These are phyloP conservation scores for Protomyces inouyei DNA, from an alignment of 1,139 yeast species.

Conservation along the genomic window DNA sequence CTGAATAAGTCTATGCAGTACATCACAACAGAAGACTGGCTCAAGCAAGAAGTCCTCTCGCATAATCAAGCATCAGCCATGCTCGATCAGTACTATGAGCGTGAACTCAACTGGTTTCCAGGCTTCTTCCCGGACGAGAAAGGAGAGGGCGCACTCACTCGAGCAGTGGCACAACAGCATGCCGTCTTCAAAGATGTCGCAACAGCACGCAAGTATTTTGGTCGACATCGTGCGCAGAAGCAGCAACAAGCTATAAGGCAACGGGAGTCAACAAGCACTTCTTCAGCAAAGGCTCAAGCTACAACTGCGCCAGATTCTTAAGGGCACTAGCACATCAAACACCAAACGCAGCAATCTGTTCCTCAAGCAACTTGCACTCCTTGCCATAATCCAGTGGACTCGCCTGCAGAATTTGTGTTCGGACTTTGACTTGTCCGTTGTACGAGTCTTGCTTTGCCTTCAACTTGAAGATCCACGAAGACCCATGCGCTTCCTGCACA, in stretches of 20 bases:
- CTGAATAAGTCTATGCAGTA: not conserved
- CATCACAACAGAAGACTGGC: not conserved
- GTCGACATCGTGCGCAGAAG: not conserved
- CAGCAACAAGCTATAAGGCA: too few species aligned
- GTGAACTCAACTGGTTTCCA: not conserved
- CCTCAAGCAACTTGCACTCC: slow-evolving; percentile 9
- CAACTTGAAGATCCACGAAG: slow-evolving; percentile 66
- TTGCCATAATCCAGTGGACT: slow-evolving; percentile 12
- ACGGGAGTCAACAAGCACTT: too few species aligned
- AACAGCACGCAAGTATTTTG: not conserved
- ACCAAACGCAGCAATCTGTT: slow-evolving; percentile 17
- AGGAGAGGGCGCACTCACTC: not conserved
- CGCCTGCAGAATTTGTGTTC: slow-evolving; percentile 45
- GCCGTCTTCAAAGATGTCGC: not conserved
- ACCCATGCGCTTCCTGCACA: slow-evolving; percentile 55
- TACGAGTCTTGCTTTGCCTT: slow-evolving; percentile 80
- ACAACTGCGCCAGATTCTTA: too few species aligned
- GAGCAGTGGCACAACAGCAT: not conserved
- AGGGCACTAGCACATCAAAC: not conserved
- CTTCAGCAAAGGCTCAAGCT: too few species aligned
- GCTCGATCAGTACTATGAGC: not conserved
- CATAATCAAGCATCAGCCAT: not conserved
- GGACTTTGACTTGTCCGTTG: slow-evolving; percentile 69
- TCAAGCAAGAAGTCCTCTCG: not conserved
- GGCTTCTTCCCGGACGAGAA: not conserved